Evolutionary conservation across 108 stramenopile species (phyloP).

Genomic region (Nitzschia sp.): DNA sequence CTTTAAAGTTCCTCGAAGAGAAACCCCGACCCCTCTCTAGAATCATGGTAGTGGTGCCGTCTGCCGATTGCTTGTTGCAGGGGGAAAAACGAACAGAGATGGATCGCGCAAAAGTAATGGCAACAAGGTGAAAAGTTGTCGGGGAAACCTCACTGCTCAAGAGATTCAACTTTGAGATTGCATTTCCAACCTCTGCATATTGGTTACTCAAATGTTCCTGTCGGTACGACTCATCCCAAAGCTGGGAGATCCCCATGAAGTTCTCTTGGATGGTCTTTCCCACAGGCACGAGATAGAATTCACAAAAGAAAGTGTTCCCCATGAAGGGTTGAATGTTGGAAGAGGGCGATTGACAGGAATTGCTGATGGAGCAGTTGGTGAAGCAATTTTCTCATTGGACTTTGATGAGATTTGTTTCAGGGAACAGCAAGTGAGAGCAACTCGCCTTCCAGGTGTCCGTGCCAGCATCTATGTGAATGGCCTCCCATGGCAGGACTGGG

Average conservation of each 20-base stretch:
- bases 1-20: too few relatives aligned
- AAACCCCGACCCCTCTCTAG: too few relatives aligned
- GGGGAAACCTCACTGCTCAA: too few relatives aligned
- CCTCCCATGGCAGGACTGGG: not conserved
- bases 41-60: too few relatives aligned
- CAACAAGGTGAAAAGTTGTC: too few relatives aligned
- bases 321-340: constrained; percentile 1
- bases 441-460: not conserved
- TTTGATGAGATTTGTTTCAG: not conserved
- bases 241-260: constrained; percentile 17
- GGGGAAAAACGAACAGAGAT: too few relatives aligned
- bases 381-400: not conserved
- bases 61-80: too few relatives aligned
- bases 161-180: too few relatives aligned
- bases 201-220: constrained; percentile 3
- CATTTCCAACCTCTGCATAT: too few relatives aligned
- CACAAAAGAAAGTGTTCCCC: not conserved
- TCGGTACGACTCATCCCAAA: constrained; percentile 6
- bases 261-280: constrained; percentile 1
- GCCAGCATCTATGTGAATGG: constrained; percentile 14
- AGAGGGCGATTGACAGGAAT: constrained; percentile 14
- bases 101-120: too few relatives aligned
- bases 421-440: constrained; percentile 2
- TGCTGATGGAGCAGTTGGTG: not conserved
- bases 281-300: not conserved